These are phyloP conservation scores for Aulographum hederae DNA, from an alignment of 2,329 filamentous ascomycete species.

Conservation along the genomic window DNA sequence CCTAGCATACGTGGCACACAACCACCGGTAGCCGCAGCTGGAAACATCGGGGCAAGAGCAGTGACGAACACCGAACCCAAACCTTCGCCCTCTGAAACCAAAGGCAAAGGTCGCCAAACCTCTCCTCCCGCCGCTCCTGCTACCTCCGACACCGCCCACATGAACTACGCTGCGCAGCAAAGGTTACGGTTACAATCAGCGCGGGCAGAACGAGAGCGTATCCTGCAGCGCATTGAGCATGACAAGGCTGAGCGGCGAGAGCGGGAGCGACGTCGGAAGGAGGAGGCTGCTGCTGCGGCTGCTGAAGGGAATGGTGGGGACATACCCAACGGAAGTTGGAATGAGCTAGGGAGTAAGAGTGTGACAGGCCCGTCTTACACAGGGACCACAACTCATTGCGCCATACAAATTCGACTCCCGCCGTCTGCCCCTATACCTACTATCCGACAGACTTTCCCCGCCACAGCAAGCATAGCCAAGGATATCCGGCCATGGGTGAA, in stretches of 20 bases:
- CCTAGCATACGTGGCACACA: too few relatives aligned
- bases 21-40: too few relatives aligned
- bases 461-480: conserved; percentile 38
- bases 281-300: conserved; percentile 1
- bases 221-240: conserved; percentile 57
- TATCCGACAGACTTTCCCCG: conserved; percentile 53
- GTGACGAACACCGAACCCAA: too few relatives aligned
- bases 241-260: conserved; percentile 36
- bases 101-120: too few relatives aligned
- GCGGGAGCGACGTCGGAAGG: conserved; percentile 2
- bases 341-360: conserved; percentile 1
- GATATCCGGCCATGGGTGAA: conserved; percentile 69
- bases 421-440: conserved; percentile 71
- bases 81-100: too few relatives aligned
- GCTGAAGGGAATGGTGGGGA: background rate
- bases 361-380: conserved; percentile 9
- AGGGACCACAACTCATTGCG: too few relatives aligned
- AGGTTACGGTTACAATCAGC: conserved; percentile 46
- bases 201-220: conserved; percentile 48
- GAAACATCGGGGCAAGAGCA: too few relatives aligned
- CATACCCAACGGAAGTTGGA: background rate
- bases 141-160: conserved; percentile 10
- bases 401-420: conserved; percentile 52
- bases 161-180: conserved; percentile 28
- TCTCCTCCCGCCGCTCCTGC: too few relatives aligned